Conservation (phyloP, 2,329 filamentous ascomycete species). For the Penicillium brasilianum region DNA sequence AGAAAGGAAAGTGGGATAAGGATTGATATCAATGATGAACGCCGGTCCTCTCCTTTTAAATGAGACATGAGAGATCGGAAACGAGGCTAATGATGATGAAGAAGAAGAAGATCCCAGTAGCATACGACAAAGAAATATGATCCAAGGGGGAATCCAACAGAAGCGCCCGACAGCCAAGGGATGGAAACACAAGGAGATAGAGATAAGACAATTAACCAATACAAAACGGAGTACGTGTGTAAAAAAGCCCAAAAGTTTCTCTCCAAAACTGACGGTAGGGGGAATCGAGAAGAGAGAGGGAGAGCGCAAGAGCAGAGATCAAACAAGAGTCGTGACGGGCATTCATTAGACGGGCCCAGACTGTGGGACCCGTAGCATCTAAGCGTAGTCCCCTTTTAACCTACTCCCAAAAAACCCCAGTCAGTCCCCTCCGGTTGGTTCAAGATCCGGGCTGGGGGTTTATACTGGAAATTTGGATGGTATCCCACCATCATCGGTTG, state of each 20-base stretch:
- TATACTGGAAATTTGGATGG: constrained; percentile 41
- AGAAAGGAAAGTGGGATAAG: constrained; percentile 3
- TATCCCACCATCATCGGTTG: constrained; percentile 42
- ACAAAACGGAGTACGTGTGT: constrained; percentile 20
- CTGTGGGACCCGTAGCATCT: constrained; percentile 14
- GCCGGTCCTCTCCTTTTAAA: constrained; percentile 27
- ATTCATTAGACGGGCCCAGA: constrained; percentile 27
- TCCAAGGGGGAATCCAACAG: constrained; percentile 22
- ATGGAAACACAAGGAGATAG: constrained; percentile 1
- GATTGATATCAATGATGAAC: constrained; percentile 17
- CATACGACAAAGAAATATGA: constrained; percentile 4
- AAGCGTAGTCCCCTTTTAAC: constrained; percentile 34
- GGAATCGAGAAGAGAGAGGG: constrained; percentile 14
- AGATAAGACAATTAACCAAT: constrained; percentile 11
- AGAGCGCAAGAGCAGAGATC: constrained; percentile 13
- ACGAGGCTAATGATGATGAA: constrained; percentile 5
- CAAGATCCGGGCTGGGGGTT: constrained; percentile 40
- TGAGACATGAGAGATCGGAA: constrained; percentile 14
- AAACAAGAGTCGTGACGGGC: constrained; percentile 31
- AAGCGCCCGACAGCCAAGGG: constrained; percentile 15
- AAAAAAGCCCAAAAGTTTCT: constrained; percentile 14
- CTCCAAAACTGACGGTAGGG: constrained; percentile 3
- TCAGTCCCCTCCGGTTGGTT: constrained; percentile 48
- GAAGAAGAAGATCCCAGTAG: constrained; percentile 8
- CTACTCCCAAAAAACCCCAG: constrained; percentile 47